A percentile compares a stretch with the other conserved stretches of the same genome.
Conservation (phyloP, 176 grass and related monocot genomes). For the Aegilops speltoides region DNA sequence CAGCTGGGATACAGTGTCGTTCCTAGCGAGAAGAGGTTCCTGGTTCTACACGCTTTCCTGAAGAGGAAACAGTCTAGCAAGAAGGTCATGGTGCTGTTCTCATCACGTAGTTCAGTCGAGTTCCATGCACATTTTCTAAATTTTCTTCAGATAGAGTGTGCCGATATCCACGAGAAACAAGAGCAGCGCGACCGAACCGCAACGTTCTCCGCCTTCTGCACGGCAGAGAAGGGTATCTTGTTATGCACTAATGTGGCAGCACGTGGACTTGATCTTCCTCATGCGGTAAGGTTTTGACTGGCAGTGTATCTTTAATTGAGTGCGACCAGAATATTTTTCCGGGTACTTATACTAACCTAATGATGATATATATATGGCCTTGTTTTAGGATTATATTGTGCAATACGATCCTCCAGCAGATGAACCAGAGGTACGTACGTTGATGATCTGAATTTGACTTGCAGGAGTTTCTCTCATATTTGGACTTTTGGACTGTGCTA, state of each 20-base stretch:
- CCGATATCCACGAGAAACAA: constrained; percentile 93
- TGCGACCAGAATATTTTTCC: neutral
- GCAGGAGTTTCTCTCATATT: constrained; percentile 27
- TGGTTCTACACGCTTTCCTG: constrained; percentile 88
- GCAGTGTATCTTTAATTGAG: neutral
- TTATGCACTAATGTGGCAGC: constrained; percentile 89
- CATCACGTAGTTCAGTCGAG: constrained; percentile 89
- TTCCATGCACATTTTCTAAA: constrained; percentile 70
- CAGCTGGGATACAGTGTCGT: constrained; percentile 82
- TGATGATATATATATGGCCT: neutral
- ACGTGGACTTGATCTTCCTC: constrained; percentile 89
- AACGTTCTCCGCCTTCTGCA: constrained; percentile 81
- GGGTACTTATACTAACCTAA: neutral
- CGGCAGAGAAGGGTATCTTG: constrained; percentile 73
- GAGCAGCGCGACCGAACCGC: constrained; percentile 74
- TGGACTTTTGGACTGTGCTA: neutral
- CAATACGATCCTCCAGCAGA: constrained; percentile 81
- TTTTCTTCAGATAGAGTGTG: constrained; percentile 66
- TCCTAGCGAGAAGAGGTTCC: constrained; percentile 69
- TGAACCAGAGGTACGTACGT: constrained; percentile 70
- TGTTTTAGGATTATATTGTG: constrained; percentile 87
- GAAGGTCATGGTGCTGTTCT: constrained; percentile 96
- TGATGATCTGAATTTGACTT: constrained; percentile 30
- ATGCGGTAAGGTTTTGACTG: constrained; percentile 55
- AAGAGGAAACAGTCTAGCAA: constrained; percentile 63